A percentile compares a stretch with the other conserved stretches of the same genome.
phyloP scores from a whole-genome alignment of 1,284 basidiomycete genomes.

The Mycena citricolor region DNA sequence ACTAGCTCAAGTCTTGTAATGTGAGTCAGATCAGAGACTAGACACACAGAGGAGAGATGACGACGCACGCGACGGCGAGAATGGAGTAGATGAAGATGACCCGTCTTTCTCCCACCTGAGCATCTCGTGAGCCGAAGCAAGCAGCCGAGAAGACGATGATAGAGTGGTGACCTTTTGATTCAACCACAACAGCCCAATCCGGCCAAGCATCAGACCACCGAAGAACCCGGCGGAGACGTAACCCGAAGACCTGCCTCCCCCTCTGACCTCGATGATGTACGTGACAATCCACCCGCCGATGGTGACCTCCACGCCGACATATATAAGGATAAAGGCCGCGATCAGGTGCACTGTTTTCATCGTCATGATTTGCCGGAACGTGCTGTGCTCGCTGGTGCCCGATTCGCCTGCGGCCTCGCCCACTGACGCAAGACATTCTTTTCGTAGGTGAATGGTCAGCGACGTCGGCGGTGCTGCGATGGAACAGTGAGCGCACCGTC shows the following conservation, averaged over 20 bases:
- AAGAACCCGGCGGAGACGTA: slow-evolving; percentile 58
- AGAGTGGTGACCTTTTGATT: slow-evolving; percentile 48
- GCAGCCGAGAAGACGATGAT: slow-evolving; percentile 43
- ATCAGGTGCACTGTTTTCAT: slow-evolving; percentile 55
- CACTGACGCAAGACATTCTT: slow-evolving; percentile 42
- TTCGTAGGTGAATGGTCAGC: neutral
- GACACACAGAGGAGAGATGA: slow-evolving; percentile 26
- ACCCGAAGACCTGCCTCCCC: slow-evolving; percentile 47
- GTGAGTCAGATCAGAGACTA: neutral
- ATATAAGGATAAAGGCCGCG: slow-evolving; percentile 63
- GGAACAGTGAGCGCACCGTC: slow-evolving; percentile 40
- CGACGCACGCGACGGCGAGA: slow-evolving; percentile 34
- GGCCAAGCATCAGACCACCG: slow-evolving; percentile 57
- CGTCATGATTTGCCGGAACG: slow-evolving; percentile 57
- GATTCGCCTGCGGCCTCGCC: slow-evolving; percentile 39
- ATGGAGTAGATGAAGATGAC: slow-evolving; percentile 30
- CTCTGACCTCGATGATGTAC: slow-evolving; percentile 48
- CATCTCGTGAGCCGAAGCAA: slow-evolving; percentile 54
- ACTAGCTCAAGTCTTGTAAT: slow-evolving; percentile 32
- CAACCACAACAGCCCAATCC: slow-evolving; percentile 55
- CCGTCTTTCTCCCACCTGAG: slow-evolving; percentile 37
- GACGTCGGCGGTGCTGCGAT: neutral
- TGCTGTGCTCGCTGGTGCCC: slow-evolving; percentile 39
- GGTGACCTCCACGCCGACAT: slow-evolving; percentile 68
- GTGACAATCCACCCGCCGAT: slow-evolving; percentile 69